These are phyloP conservation scores for Podila clonocystis DNA, from an alignment of 192 early-diverging fungal genomes.

Conservation along the genomic window DNA sequence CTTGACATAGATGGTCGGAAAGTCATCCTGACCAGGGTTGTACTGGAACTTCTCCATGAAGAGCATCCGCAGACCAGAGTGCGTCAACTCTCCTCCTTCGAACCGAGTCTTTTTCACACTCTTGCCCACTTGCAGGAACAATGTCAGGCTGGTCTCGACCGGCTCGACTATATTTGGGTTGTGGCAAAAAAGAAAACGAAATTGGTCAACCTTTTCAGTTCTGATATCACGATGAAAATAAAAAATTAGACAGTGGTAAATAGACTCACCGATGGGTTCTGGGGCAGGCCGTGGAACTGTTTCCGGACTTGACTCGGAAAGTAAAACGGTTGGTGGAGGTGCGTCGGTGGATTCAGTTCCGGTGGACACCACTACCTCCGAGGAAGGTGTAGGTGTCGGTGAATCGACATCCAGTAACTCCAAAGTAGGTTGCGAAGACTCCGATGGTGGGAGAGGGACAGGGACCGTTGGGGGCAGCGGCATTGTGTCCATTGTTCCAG, in stretches of 20 bases:
- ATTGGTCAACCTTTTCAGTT: too few relatives aligned
- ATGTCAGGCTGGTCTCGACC: conserved; percentile 16
- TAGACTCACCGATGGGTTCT: too few relatives aligned
- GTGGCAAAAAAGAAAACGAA: background rate
- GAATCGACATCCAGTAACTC: background rate
- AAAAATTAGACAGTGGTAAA: too few relatives aligned
- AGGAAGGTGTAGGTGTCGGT: background rate
- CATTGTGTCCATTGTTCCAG: conserved; percentile 7
- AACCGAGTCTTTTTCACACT: conserved; percentile 63
- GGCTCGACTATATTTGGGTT: background rate
- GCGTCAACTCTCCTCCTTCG: conserved; percentile 61
- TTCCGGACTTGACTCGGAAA: too few relatives aligned
- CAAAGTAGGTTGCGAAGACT: conserved; percentile 1
- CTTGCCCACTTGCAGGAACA: conserved; percentile 72
- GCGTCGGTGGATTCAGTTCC: background rate
- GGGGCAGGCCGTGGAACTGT: too few relatives aligned
- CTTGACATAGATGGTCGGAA: conserved; percentile 73
- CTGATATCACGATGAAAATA: background rate
- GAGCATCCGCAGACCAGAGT: conserved; percentile 65
- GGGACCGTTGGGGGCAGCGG: conserved; percentile 12
- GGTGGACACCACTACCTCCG: background rate
- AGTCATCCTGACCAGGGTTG: conserved; percentile 64
- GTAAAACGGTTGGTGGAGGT: too few relatives aligned
- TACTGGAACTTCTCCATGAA: conserved; percentile 76
- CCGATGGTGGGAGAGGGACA: conserved; percentile 1